These are phyloP conservation scores for Solanum bulbocastanum DNA, from an alignment of 257 asterid species.

Conservation along the genomic window DNA sequence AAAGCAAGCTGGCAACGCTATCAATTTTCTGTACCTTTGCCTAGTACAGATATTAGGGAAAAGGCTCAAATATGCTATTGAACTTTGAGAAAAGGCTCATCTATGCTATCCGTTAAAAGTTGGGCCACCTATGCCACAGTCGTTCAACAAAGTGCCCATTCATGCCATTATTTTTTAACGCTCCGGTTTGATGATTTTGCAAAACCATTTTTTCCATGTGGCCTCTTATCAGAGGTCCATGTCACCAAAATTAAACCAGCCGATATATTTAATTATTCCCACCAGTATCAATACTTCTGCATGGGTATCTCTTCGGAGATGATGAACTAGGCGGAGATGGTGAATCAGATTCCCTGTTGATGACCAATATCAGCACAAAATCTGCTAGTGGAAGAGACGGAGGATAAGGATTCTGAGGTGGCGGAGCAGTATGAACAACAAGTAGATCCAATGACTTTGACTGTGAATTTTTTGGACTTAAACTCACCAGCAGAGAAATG, in stretches of 20 bases:
- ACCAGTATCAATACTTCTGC: conserved; percentile 29
- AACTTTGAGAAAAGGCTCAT: not conserved
- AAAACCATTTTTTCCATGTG: not conserved
- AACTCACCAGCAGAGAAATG: conserved; percentile 62
- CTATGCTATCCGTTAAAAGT: not conserved
- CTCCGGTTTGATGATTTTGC: not conserved
- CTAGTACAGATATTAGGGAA: not conserved
- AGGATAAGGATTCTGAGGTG: not conserved
- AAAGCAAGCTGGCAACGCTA: not conserved
- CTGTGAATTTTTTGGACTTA: conserved; percentile 48
- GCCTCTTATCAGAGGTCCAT: not conserved
- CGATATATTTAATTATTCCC: not conserved
- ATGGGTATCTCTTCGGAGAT: conserved; percentile 43
- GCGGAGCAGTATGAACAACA: conserved; percentile 43
- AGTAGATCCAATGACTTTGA: conserved; percentile 80
- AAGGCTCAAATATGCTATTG: not conserved
- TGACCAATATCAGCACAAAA: not conserved
- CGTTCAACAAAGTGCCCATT: not conserved
- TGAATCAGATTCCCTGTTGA: conserved; percentile 17
- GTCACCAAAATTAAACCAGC: not conserved
- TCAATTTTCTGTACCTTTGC: not conserved
- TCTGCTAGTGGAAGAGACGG: conserved; percentile 10
- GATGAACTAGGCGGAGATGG: conserved; percentile 56
- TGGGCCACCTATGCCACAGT: not conserved
- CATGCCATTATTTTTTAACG: not conserved